Base-by-base conservation (phyloP, 1,139 yeast genomes). In the Taphrina communis region DNA sequence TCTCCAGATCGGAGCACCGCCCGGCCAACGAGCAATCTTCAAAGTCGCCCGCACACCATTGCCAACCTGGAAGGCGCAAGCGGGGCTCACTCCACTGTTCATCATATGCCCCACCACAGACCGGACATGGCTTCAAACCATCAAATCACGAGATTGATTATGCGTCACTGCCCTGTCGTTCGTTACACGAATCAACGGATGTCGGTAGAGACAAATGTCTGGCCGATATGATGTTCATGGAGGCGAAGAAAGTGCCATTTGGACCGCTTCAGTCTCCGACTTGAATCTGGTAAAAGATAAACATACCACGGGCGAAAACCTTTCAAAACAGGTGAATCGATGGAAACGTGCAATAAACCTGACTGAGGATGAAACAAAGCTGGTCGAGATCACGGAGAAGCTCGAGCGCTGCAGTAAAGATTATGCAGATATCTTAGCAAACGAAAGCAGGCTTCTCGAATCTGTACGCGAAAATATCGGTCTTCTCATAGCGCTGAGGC, bases 391-490 rank as follows among this genome's bases (percentile, higher is more conserved):
- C n/a, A 58, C 56, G 6, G 61, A 57, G 6, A 53, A 50, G 25
- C 55, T 63, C 41, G 67, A 55, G 38, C 39, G 56, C 8, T 42
- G 9, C 19, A 63, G 67, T 51, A 63, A 56, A 35, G 63, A n/a
- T 21, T 60, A 56, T 31, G 48, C 60, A 38, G 52, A 66, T 12
- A 38, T 48, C 21, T 44, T 56, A 17, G 38, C 35, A n/a, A 46
- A 38, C 6, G 52, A 69, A 41, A 53, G 35, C 38, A 70, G 72
- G 19, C 21, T 72, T 6, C 67, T 72, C 19, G 73, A 72, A 17
- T 72, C 71, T 67, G 70, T 71, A 8, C 53, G 65, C 7, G 74
- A 72, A 60, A 71, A 70, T 48, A 69, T 72, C 8, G 70, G 71
- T 17, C 68, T 71, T 21, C 57, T 73, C 17, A 66, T 68, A 38